These are phyloP conservation scores for Plasmopara muralis DNA, from an alignment of 352 stramenopile genomes.

Conservation along the genomic window DNA sequence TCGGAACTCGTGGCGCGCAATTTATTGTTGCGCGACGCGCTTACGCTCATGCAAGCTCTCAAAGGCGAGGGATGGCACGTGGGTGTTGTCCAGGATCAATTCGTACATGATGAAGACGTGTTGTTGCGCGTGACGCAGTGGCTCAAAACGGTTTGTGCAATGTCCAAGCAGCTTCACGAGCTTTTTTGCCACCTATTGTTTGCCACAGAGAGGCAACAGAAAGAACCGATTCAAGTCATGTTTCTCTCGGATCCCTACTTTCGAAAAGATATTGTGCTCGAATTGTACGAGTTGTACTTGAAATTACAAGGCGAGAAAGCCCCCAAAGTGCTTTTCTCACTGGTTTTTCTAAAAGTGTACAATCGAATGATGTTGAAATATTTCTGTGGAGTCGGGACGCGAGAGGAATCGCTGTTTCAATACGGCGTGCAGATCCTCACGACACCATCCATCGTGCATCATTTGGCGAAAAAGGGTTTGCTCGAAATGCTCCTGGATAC, in stretches of 20 bases:
- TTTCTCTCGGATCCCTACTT: constrained; percentile 93
- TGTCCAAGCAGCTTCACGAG: constrained; percentile 55
- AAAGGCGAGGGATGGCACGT: constrained; percentile 79
- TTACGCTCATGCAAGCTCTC: constrained; percentile 71
- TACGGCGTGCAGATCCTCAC: constrained; percentile 93
- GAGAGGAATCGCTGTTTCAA: constrained; percentile 85
- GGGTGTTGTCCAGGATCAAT: constrained; percentile 63
- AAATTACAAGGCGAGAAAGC: constrained; percentile 91
- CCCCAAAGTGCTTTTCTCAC: constrained; percentile 92
- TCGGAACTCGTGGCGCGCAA: constrained; percentile 59
- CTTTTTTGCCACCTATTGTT: constrained; percentile 73
- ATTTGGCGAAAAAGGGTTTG: constrained; percentile 51
- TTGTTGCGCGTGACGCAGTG: constrained; percentile 62
- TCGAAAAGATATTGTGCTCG: constrained; percentile 87
- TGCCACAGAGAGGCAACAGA: constrained; percentile 23
- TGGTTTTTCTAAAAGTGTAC: constrained; percentile 83
- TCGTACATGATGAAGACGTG: constrained; percentile 67
- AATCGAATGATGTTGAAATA: constrained; percentile 84
- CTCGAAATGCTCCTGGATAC: constrained; percentile 72
- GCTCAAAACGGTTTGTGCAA: constrained; percentile 56
- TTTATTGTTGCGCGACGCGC: constrained; percentile 46
- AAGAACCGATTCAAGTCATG: constrained; percentile 83
- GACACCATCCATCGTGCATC: constrained; percentile 82
- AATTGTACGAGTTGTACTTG: constrained; percentile 92
- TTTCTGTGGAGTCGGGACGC: constrained; percentile 85